Base-by-base conservation (phyloP, 2,329 filamentous ascomycete species). In the Trichoderma sp. region DNA sequence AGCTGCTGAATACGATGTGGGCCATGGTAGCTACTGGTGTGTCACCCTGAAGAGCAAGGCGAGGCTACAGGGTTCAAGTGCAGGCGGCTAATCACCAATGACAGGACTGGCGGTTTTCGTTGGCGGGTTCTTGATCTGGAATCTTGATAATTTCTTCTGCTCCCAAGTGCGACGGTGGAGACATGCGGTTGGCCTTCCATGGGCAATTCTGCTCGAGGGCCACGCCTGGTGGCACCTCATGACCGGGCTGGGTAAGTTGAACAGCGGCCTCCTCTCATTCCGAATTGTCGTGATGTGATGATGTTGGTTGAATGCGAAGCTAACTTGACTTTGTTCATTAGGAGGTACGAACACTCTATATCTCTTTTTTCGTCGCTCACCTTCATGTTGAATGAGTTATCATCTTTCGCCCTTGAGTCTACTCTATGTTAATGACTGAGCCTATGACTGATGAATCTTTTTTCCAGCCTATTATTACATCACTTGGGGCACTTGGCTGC, bases 401-500 rank as follows among this genome's bases (percentile, higher is more conserved):
- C 0, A 8, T 43, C 2, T n/a, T 46, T 3, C 16, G 13, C 5
- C 14, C 4, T 14, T 56, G 43, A 34, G 7, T 24, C 18, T 14
- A 21, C 11, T 54, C 3, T 8, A 21, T 65, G 0, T n/a, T 18
- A 34, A 72, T 32, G 28, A 64, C 11, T 13, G 32, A 32, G 34
- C 16, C 46, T 54, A 6, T 24, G 11, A 34, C 14, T 56, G 59
- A 73, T 75, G 66, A 76, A 70, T 34, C 65, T 10, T 28, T 30
- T 21, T 21, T 46, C n/a, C 68, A 77, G 92, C 92, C 18, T 96
- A 96, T 78, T 91, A 90, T 76, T 93, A 95, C 77, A 93, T 96
- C 73, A 83, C 89, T 16, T 96, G 93, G 92, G 90, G 92, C 4
- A 89, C 94, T 30, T 95, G 92, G 90, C 84, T 96, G 21, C 87